Evolutionary conservation across 345 rosid species (phyloP).

Genomic region (Erodium maritimum): DNA sequence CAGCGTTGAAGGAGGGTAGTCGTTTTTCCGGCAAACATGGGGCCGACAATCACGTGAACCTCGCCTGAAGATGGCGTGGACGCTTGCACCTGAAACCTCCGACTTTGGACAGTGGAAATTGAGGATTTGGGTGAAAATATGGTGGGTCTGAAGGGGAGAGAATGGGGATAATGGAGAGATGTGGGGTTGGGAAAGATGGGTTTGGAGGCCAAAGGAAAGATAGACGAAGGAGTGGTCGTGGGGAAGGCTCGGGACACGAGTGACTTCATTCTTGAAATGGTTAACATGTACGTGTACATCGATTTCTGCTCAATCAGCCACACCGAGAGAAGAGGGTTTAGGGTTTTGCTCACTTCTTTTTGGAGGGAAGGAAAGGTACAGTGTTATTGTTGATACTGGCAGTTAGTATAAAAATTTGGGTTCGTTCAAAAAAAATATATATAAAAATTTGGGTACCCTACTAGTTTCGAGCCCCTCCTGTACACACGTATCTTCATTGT

Average conservation of each 20-base stretch:
- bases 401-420: no score
- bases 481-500: no score
- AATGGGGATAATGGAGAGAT: slow-evolving; percentile 8
- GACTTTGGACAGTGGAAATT: slow-evolving; percentile 6
- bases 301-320: background rate
- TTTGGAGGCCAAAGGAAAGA: slow-evolving; percentile 18
- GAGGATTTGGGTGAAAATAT: slow-evolving; percentile 12
- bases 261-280: slow-evolving; percentile 39
- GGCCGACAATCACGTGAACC: slow-evolving; percentile 69
- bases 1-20: slow-evolving; percentile 60
- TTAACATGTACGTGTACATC: slow-evolving; percentile 10
- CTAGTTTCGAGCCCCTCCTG: no score
- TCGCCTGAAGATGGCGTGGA: slow-evolving; percentile 33
- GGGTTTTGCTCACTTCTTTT: background rate
- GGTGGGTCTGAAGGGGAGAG: slow-evolving; percentile 13
- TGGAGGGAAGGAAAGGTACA: background rate
- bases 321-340: background rate
- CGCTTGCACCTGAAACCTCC: slow-evolving; percentile 18
- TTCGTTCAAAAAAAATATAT: no score
- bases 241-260: slow-evolving; percentile 23
- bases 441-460: no score
- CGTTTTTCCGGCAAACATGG: slow-evolving; percentile 69
- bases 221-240: slow-evolving; percentile 7
- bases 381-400: no score
- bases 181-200: slow-evolving; percentile 9